Base-by-base conservation (phyloP, 2,329 filamentous ascomycete genomes). In the Aspergillus viridinutans region DNA sequence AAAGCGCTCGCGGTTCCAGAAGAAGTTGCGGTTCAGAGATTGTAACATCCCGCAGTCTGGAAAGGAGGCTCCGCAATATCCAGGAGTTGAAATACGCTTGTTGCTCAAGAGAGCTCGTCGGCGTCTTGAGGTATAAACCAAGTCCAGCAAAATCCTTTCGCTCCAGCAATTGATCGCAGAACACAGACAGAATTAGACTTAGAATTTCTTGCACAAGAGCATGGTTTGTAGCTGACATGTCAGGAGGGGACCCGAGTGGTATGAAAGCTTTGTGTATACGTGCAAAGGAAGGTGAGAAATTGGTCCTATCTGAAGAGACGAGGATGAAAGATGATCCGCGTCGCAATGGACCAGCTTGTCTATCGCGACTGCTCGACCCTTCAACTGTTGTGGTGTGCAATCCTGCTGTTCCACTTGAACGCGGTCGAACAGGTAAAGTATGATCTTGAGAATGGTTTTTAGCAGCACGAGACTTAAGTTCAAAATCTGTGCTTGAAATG, bases 1-100 rank as follows among this genome's bases (percentile, higher is more conserved):
- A 93, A 51, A 99, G 78, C 1, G 95, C 84, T 58, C 88, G 86
- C 1, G 94, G 90, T 69, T 97, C 92, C 55, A 85, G 84, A 1
- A 97, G 80, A 0, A 88, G 76, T 55, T 87, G 85, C 66, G 90
- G 85, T 61, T 92, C 84, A 1, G 88, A 75, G 58, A 90, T 85
- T 8, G 97, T 81, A 23, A 85, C 81, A 56, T 83, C 89, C 35
- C 84, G 84, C 17, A 96, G 76, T 29, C 89, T 85, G 3, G 85
- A 82, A 49, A 97, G 83, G 0, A 90, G 86, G 61, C 88, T 88
- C 28, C 87, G 85, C 21, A 97, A 78, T 3, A 97, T 78, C 69
- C 92, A 97, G 0, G 94, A 96, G 69, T 96, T 91, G 63, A 99
- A 97, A 70, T 92, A 96, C 0, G 92, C 91, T 67, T 97, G 92